phyloP scores from a whole-genome alignment of 306 rosid genomes.

The Lithocarpus polystachyus region DNA sequence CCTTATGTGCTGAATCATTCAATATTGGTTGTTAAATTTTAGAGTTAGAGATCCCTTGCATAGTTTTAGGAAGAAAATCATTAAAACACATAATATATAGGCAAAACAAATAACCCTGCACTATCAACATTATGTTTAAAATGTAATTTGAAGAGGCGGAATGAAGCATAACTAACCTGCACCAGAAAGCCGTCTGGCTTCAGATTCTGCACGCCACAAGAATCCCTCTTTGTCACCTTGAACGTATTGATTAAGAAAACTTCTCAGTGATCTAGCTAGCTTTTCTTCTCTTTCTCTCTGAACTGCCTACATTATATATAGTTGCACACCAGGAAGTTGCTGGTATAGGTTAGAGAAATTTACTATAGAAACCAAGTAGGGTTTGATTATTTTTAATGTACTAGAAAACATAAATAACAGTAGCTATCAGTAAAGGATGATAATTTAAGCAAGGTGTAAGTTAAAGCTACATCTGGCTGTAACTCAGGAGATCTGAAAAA shows the following conservation, averaged over 20 bases:
- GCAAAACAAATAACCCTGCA: background rate
- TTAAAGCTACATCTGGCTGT: background rate
- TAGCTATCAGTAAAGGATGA: background rate
- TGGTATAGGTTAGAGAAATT: slow-evolving; percentile 9
- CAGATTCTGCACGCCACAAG: slow-evolving; percentile 68
- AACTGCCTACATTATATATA: slow-evolving; percentile 49
- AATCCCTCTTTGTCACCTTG: slow-evolving; percentile 75
- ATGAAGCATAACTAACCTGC: slow-evolving; percentile 51
- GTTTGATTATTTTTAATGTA: background rate
- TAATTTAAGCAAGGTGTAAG: background rate
- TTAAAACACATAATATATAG: background rate
- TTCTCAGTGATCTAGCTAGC: slow-evolving; percentile 59
- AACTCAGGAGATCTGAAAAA: background rate
- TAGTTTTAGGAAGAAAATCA: background rate
- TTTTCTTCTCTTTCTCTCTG: slow-evolving; percentile 92
- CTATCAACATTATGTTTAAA: background rate
- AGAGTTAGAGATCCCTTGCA: background rate
- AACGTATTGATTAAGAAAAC: slow-evolving; percentile 63
- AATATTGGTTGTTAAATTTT: background rate
- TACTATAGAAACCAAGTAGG: background rate
- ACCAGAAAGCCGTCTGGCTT: slow-evolving; percentile 75
- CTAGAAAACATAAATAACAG: background rate
- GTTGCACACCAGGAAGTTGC: slow-evolving; percentile 43
- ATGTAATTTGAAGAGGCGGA: background rate
- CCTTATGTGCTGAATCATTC: background rate